These are phyloP conservation scores for Leucoagaricus sp. DNA, from an alignment of 1,284 basidiomycete genomes.

Conservation along the genomic window DNA sequence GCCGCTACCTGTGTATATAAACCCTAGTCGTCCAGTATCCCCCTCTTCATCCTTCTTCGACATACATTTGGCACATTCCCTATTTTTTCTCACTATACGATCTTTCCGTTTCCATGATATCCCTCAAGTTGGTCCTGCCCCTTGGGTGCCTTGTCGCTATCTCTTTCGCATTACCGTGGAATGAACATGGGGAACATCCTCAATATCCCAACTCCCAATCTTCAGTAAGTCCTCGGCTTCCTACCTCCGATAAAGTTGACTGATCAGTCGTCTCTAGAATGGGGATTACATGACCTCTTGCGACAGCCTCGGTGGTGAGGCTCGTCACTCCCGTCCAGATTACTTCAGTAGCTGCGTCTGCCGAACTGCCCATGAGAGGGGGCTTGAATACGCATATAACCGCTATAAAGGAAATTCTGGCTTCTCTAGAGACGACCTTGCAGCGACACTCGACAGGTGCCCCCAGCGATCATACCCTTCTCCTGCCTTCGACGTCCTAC, in stretches of 20 bases:
- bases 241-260: neutral
- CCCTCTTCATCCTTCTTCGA: neutral
- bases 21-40: neutral
- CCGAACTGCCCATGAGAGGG: neutral
- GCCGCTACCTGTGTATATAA: conserved; percentile 1
- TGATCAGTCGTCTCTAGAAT: neutral
- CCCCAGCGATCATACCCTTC: neutral
- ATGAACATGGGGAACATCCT: neutral
- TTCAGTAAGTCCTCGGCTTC: neutral
- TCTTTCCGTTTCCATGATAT: conserved; percentile 4
- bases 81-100: neutral
- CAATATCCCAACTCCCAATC: neutral
- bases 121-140: neutral
- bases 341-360: neutral
- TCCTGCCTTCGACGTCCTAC: neutral
- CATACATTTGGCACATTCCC: neutral
- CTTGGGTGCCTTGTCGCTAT: neutral
- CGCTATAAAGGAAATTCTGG: neutral
- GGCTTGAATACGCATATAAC: neutral
- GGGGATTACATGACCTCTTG: neutral
- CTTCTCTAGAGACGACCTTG: neutral
- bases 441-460: neutral
- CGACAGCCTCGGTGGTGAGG: neutral
- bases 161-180: neutral
- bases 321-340: neutral